These are phyloP conservation scores for Salvia sclarea DNA, from an alignment of 305 asterid genomes.

Conservation along the genomic window DNA sequence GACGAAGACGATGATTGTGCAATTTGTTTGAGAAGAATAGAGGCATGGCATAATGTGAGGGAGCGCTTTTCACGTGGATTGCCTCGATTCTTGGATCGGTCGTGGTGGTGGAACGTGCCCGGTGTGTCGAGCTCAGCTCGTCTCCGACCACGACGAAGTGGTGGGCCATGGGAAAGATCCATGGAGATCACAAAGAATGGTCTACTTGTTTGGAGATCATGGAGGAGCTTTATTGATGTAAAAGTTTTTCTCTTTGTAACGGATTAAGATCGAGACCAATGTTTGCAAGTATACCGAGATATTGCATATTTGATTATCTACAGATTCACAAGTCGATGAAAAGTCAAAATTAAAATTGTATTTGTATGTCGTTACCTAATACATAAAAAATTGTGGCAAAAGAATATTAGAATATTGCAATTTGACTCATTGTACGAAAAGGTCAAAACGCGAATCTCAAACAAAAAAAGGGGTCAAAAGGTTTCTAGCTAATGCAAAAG, in stretches of 20 bases:
- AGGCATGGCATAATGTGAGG: conserved; percentile 26
- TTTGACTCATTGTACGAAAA: neutral
- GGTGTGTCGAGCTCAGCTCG: conserved; percentile 20
- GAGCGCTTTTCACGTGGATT: conserved; percentile 31
- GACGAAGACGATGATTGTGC: neutral
- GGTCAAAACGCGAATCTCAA: neutral
- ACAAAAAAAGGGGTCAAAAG: neutral
- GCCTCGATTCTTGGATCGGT: conserved; percentile 35
- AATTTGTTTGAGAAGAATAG: conserved; percentile 31
- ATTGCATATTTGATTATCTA: too few species aligned
- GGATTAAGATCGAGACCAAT: neutral
- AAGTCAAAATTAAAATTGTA: too few species aligned
- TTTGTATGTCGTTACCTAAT: too few species aligned
- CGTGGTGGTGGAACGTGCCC: conserved; percentile 30
- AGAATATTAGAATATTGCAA: too few species aligned
- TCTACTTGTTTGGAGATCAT: conserved; percentile 31
- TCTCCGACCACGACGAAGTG: conserved; percentile 6
- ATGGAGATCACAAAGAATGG: conserved; percentile 32
- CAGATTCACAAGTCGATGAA: too few species aligned
- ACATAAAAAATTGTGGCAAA: too few species aligned
- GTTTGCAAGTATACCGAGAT: neutral
- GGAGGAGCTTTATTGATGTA: conserved; percentile 1
- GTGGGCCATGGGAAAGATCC: conserved; percentile 20
- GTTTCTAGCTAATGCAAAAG: too few species aligned
- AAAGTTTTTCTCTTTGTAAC: too few species aligned